Conservation (phyloP, 441 rosid genomes). For the Bocquillonia castaneifolia region DNA sequence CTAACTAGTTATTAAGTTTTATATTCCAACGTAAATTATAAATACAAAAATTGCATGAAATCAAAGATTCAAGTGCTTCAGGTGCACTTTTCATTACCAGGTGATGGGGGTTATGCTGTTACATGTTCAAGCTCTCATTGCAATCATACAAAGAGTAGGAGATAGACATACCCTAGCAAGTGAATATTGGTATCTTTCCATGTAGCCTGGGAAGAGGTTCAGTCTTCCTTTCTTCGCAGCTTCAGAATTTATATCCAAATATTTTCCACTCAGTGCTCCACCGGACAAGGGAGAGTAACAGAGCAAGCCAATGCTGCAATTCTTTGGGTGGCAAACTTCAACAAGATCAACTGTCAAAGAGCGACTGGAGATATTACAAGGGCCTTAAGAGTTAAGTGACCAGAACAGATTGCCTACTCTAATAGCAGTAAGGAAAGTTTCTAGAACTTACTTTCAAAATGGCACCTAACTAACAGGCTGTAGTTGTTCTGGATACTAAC, state of each 20-base stretch:
- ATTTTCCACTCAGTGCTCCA: conserved; percentile 72
- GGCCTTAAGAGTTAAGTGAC: background rate
- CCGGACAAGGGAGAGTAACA: conserved; percentile 82
- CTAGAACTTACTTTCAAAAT: conserved; percentile 53
- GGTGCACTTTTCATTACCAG: background rate
- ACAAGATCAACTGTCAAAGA: conserved; percentile 64
- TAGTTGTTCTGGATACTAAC: conserved; percentile 85
- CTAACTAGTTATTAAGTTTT: background rate
- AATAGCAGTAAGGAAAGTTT: background rate
- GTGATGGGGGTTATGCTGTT: background rate
- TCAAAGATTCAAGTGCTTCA: background rate
- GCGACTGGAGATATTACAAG: conserved; percentile 3
- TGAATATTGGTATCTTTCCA: conserved; percentile 77
- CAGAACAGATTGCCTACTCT: background rate
- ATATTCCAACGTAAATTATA: background rate
- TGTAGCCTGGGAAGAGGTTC: conserved; percentile 81
- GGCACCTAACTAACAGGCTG: conserved; percentile 65
- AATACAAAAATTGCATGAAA: background rate
- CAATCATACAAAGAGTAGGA: background rate
- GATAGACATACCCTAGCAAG: conserved; percentile 49
- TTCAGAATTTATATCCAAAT: conserved; percentile 48
- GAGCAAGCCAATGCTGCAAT: conserved; percentile 77
- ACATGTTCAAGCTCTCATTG: background rate
- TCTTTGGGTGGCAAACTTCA: conserved; percentile 88
- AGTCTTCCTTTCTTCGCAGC: conserved; percentile 70